Conservation (phyloP, 1,284 basidiomycete species). For the Pterulicium gracile region DNA sequence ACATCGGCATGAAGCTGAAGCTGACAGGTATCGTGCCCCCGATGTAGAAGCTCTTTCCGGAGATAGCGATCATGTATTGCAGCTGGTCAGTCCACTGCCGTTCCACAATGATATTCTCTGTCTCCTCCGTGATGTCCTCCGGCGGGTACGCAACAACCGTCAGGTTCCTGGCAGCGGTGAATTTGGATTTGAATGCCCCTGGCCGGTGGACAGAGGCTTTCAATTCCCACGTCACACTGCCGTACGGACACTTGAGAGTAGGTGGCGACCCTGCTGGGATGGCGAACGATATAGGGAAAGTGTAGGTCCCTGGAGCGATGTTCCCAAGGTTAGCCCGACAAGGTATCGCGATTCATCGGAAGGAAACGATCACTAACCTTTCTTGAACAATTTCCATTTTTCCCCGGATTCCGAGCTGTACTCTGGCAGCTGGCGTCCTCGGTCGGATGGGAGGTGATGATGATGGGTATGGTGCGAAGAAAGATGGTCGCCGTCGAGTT, state of each 20-base stretch:
- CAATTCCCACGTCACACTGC: conserved; percentile 72
- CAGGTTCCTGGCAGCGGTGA: conserved; percentile 40
- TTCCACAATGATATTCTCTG: conserved; percentile 80
- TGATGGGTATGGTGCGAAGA: not conserved
- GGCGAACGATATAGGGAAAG: conserved; percentile 1
- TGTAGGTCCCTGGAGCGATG: conserved; percentile 1
- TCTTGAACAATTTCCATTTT: conserved; percentile 1
- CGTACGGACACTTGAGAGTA: conserved; percentile 70
- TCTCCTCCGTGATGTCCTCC: conserved; percentile 74
- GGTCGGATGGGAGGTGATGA: conserved; percentile 1
- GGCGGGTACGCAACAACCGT: conserved; percentile 68
- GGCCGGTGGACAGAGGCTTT: conserved; percentile 79
- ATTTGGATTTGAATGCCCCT: conserved; percentile 71
- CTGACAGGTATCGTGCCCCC: conserved; percentile 78
- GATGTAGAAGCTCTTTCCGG: conserved; percentile 75
- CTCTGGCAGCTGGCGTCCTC: not conserved
- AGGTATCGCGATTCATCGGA: not conserved
- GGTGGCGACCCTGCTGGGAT: conserved; percentile 25
- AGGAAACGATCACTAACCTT: not conserved
- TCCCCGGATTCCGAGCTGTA: conserved; percentile 1
- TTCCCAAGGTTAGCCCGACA: not conserved
- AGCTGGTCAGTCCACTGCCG: conserved; percentile 89
- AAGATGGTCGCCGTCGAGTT: conserved; percentile 1
- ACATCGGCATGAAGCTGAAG: conserved; percentile 76
- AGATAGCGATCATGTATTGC: conserved; percentile 74